Conservation (phyloP, 2,329 filamentous ascomycete species). For the Ophiocordyceps sinensis region DNA sequence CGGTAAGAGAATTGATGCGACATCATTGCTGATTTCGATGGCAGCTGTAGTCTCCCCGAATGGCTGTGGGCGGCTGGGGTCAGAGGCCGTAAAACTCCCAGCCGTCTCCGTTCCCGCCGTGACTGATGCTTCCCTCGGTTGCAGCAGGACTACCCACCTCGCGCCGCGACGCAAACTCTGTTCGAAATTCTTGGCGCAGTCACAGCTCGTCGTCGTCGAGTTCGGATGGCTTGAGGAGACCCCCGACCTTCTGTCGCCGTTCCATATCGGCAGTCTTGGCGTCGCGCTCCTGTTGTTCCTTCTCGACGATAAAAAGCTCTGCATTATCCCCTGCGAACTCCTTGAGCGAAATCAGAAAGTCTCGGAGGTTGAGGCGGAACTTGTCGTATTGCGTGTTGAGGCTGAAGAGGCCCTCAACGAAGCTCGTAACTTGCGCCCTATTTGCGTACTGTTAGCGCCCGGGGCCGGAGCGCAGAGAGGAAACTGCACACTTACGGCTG, state of each 20-base stretch:
- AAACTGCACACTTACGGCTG: slow-evolving; percentile 52
- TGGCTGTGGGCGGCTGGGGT: slow-evolving; percentile 2
- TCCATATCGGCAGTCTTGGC: slow-evolving; percentile 81
- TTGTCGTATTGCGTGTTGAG: slow-evolving; percentile 80
- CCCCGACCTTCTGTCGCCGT: slow-evolving; percentile 86
- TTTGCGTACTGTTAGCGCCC: background rate
- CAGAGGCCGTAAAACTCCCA: slow-evolving; percentile 53
- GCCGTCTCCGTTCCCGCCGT: slow-evolving; percentile 30
- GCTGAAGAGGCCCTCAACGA: slow-evolving; percentile 80
- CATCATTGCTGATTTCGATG: background rate
- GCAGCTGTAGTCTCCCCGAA: background rate
- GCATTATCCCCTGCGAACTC: slow-evolving; percentile 94
- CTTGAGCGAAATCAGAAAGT: slow-evolving; percentile 94
- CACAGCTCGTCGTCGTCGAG: slow-evolving; percentile 83
- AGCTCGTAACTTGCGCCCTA: slow-evolving; percentile 74
- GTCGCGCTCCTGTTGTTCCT: slow-evolving; percentile 79
- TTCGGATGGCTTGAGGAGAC: slow-evolving; percentile 93
- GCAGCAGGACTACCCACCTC: slow-evolving; percentile 5
- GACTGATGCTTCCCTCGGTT: slow-evolving; percentile 12
- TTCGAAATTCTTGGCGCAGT: slow-evolving; percentile 57
- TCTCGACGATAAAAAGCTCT: slow-evolving; percentile 85
- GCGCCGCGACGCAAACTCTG: slow-evolving; percentile 37
- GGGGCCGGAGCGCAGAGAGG: background rate
- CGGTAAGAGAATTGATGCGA: slow-evolving; percentile 4
- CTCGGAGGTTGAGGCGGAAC: slow-evolving; percentile 90